Evolutionary conservation across 2,329 filamentous ascomycete species (phyloP), one percentile per base, ranked within the genome.

Genomic region (Sporothrix pseudoabietina): DNA sequence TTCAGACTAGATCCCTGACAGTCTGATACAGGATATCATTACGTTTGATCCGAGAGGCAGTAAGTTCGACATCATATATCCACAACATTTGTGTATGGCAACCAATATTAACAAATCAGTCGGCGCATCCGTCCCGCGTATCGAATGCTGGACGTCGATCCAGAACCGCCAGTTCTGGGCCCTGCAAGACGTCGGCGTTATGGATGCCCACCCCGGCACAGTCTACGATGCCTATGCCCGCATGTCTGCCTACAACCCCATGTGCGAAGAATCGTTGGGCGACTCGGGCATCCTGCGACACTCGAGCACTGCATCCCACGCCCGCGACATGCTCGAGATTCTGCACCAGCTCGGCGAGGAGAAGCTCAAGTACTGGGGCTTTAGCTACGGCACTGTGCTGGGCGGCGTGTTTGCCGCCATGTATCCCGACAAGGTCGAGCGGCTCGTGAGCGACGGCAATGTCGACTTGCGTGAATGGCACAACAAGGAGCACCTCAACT

Each of bases 401-500:
- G 87, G 86, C 3, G 84, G 83, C 14, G 84, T 83, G 0, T 87
- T 87, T 77, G 86, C 86, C 3, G 81, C 84, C 2, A 81, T 88
- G 79, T 87, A 83, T 71, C 86, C 86, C 1, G 84, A 87, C 39
- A 81, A 81, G 61, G 83, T 88, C 0, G 85, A 84, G 57, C 81
- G 85, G 16, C 78, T 88, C 9, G 83, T 87, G 2, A 84, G 85
- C 72, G 87, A 88, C 74, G 85, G 85, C 35, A 87, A 87, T 68
- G 84, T 86, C 16, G 85, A 87, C 75, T 87, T 89, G 75, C 83
- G 85, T 55, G 87, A 87, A 76, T 89, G 85, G 86, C 85, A 82
- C 72, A 80, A 82, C 39, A 82, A 84, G 12, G 78, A 79, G 0
- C 82, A 85, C 72, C 79, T 82, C 75, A 84, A 84, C 74, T 87